phyloP scores from a whole-genome alignment of 805 yeast species.

The Ogataea minuta region DNA sequence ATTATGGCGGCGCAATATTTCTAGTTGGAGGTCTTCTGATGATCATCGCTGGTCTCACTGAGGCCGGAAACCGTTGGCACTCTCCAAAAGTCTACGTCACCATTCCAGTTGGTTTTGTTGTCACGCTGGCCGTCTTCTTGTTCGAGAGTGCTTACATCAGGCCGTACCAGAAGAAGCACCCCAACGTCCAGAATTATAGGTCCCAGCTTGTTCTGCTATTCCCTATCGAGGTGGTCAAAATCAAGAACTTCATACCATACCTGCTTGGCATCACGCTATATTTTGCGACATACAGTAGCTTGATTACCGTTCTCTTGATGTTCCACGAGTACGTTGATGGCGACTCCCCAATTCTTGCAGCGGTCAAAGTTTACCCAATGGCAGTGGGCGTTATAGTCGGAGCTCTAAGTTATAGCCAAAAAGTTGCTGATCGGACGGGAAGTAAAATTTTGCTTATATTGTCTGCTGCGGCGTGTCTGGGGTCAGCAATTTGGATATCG shows the following conservation, averaged over 20 bases:
- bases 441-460: constrained; percentile 17
- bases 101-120: constrained; percentile 37
- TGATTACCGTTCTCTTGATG: constrained; percentile 12
- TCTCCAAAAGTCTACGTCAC: constrained; percentile 42
- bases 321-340: constrained; percentile 31
- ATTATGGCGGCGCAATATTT: constrained; percentile 11
- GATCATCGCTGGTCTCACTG: constrained; percentile 43
- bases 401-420: constrained; percentile 20
- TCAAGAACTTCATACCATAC: constrained; percentile 22
- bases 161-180: constrained; percentile 10
- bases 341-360: constrained; percentile 35
- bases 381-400: constrained; percentile 33
- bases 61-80: constrained; percentile 45
- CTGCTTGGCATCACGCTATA: constrained; percentile 10
- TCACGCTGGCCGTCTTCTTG: constrained; percentile 27
- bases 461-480: constrained; percentile 15
- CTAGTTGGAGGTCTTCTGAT: constrained; percentile 38
- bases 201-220: constrained; percentile 20
- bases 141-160: constrained; percentile 32
- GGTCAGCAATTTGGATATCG: constrained; percentile 23
- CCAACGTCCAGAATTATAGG: constrained; percentile 14
- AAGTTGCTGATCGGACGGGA: constrained; percentile 20
- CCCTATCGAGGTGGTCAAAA: constrained; percentile 20
- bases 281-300: constrained; percentile 10
- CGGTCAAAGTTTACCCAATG: constrained; percentile 37